Conservation (phyloP, 108 stramenopile species). For the Skeletonema menzelii region DNA sequence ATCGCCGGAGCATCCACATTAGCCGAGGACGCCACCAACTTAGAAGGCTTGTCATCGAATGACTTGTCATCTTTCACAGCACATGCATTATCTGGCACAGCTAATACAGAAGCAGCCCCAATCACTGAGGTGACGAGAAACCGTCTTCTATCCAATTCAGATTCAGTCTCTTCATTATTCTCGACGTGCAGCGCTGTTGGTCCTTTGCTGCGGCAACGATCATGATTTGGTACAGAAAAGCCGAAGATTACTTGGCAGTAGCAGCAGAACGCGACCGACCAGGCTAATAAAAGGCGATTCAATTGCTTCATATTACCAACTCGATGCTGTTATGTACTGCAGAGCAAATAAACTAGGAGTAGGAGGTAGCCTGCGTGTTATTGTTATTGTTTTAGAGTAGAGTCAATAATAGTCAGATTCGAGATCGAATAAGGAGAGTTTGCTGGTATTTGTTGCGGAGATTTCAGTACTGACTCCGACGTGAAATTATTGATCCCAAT, state of each 20-base stretch:
- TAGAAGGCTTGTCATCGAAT: not conserved
- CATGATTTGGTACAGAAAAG: not conserved
- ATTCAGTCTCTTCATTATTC: not conserved
- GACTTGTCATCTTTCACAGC: not conserved
- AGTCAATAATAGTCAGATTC: too few relatives aligned
- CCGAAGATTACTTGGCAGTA: not conserved
- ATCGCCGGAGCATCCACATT: not conserved
- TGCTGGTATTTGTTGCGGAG: too few relatives aligned
- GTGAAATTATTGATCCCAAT: too few relatives aligned
- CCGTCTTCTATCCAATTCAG: not conserved
- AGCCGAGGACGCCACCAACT: not conserved
- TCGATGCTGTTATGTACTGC: too few relatives aligned
- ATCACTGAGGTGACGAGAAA: conserved; percentile 17
- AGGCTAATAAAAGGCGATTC: not conserved
- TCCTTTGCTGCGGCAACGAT: not conserved
- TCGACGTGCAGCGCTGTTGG: not conserved
- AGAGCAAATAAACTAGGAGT: too few relatives aligned
- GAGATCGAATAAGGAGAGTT: too few relatives aligned
- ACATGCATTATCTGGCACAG: conserved; percentile 14
- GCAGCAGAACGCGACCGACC: not conserved
- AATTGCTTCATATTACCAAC: not conserved
- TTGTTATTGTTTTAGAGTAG: too few relatives aligned
- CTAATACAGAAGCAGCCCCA: conserved; percentile 22
- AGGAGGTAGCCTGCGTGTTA: too few relatives aligned
- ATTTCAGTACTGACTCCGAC: too few relatives aligned